Conservation (phyloP, 176 grass and related monocot species). For the Aegilops tauschii region DNA sequence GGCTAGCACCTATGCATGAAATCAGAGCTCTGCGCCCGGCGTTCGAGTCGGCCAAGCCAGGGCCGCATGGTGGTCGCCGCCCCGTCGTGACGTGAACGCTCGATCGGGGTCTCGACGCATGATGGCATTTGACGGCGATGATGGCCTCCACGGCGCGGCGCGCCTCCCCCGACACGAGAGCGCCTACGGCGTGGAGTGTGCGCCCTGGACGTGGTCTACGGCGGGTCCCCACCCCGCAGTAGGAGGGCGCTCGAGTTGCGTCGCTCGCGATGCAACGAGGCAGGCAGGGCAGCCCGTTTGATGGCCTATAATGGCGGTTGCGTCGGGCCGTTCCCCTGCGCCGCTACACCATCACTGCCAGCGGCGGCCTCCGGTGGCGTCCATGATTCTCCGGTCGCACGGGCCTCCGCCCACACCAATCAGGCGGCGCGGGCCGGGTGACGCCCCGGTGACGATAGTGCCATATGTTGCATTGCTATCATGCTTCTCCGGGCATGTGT, state of each 20-base stretch:
- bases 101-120: neutral
- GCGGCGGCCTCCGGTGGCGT: conserved; percentile 16
- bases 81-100: neutral
- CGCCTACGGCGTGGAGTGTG: conserved; percentile 39
- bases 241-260: neutral
- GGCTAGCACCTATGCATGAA: neutral
- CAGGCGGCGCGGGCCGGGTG: neutral
- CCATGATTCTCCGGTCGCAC: conserved; percentile 30
- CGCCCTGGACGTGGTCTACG: conserved; percentile 15
- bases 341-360: conserved; percentile 37
- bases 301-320: conserved; percentile 26
- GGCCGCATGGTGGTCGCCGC: neutral
- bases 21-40: neutral
- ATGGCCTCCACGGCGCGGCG: conserved; percentile 39
- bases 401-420: conserved; percentile 8
- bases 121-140: conserved; percentile 53
- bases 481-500: neutral
- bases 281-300: neutral
- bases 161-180: conserved; percentile 30
- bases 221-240: neutral
- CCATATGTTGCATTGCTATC: neutral
- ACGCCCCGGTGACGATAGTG: conserved; percentile 7
- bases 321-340: conserved; percentile 26
- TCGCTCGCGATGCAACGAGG: neutral
- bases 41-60: neutral